phyloP scores from a whole-genome alignment of 257 asterid species.

The Mitragyna speciosa region DNA sequence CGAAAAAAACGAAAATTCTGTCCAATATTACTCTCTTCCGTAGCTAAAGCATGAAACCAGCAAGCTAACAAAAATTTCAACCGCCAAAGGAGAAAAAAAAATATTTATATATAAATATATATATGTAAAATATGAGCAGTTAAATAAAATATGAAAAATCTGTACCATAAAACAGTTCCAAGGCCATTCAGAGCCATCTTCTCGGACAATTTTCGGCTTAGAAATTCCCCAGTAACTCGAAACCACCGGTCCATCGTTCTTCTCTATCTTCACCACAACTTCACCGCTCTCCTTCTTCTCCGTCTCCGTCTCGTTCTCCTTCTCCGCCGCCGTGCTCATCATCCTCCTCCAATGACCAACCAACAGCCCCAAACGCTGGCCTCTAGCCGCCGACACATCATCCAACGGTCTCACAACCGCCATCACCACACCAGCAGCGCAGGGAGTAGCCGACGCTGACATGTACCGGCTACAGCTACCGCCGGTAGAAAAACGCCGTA shows the following conservation, averaged over 20 bases:
- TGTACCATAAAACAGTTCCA: constrained; percentile 96
- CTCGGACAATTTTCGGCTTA: constrained; percentile 53
- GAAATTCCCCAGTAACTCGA: constrained; percentile 89
- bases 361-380: constrained; percentile 31
- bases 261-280: constrained; percentile 27
- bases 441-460: constrained; percentile 23
- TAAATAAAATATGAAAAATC: neutral
- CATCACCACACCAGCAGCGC: constrained; percentile 19
- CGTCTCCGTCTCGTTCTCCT: constrained; percentile 57
- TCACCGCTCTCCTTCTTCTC: constrained; percentile 27
- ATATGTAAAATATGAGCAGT: no score
- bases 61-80: neutral
- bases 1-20: neutral
- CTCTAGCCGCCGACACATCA: constrained; percentile 29
- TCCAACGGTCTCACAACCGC: constrained; percentile 26
- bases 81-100: neutral
- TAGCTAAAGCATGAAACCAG: neutral
- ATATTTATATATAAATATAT: no score
- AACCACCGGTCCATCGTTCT: constrained; percentile 31
- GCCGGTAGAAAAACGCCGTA: constrained; percentile 50
- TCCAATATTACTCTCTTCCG: neutral
- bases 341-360: constrained; percentile 38
- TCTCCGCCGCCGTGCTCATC: constrained; percentile 10
- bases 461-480: constrained; percentile 30
- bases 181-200: constrained; percentile 90